Base-by-base conservation (phyloP, 2,329 filamentous ascomycete species). In the Verticillium dahliae region DNA sequence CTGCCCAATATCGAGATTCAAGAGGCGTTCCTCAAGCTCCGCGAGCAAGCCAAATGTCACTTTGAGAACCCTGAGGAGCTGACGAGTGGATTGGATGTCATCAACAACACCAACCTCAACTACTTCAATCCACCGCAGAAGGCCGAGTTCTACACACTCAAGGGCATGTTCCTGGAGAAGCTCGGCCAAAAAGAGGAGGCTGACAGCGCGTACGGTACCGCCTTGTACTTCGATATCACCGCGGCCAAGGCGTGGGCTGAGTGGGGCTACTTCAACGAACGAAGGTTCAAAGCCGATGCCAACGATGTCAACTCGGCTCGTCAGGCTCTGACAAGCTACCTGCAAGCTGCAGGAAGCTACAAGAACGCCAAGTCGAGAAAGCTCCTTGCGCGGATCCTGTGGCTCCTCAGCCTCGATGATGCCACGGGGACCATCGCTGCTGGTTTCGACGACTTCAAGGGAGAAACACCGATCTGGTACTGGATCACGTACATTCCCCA, bases 401-500 rank as follows among this genome's bases (percentile, higher is more conserved):
- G 95, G 95, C 82, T 99, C 56, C 84, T 99, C 55, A 98, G 94
- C 74, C 81, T 99, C 67, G 95, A 99, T 71, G 92, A 97, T 70
- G 82, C 90, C 0, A 91, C 92, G 71, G 91, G 91, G 13, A 89
- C 85, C 41, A 88, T 99, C 63, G 90, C 91, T 0, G 82, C 87
- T 68, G 92, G 94, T 13, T 99, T 97, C 67, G 92, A 97, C 66
- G 91, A 94, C 68, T 99, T 95, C 79, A 97, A 98, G 80, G 95
- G 95, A 59, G 96, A 99, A 68, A 96, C 92, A 2, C 92, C 93
- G 0, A 92, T 96, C 13, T 99, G 95, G 95, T 99, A 98, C 77
- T 99, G 95, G 95, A 97, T 98, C 68, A 98, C 94, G 0, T 99
- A 96, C 73, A 98, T 99, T 65, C 95, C 95, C 18, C 95, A 99